Conservation (phyloP, 192 early-diverging fungal genomes). For the Podila minutissima region DNA sequence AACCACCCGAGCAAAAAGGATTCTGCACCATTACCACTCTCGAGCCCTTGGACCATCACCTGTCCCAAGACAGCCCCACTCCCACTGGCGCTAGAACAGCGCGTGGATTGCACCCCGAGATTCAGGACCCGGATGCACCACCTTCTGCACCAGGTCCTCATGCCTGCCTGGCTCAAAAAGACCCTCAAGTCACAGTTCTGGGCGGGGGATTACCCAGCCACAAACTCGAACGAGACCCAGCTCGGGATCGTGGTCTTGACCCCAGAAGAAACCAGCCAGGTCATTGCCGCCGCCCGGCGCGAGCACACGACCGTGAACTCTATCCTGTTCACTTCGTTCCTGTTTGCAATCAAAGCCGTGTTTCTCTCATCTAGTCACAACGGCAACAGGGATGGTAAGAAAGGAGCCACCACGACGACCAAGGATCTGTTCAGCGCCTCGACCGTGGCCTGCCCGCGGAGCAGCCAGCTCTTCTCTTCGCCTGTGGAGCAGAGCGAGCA, state of each 20-base stretch:
- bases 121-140: constrained; percentile 6
- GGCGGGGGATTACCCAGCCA: constrained; percentile 19
- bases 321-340: constrained; percentile 15
- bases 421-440: constrained; percentile 6
- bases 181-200: constrained; percentile 19
- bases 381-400: background rate
- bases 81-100: constrained; percentile 5
- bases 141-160: background rate
- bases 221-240: constrained; percentile 2
- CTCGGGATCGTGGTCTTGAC: constrained; percentile 5
- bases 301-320: constrained; percentile 13
- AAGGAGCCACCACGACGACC: constrained; percentile 8
- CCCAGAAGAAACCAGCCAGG: constrained; percentile 16
- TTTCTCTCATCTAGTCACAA: constrained; percentile 8
- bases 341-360: constrained; percentile 28
- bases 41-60: constrained; percentile 3
- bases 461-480: constrained; percentile 1
- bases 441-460: constrained; percentile 9
- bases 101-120: constrained; percentile 14
- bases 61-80: constrained; percentile 1
- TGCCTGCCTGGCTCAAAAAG: constrained; percentile 20
- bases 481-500: constrained; percentile 1
- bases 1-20: background rate
- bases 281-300: constrained; percentile 15
- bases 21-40: no score